These are phyloP conservation scores for Anethum foeniculum DNA, from an alignment of 140 eudicot genomes.

Conservation along the genomic window DNA sequence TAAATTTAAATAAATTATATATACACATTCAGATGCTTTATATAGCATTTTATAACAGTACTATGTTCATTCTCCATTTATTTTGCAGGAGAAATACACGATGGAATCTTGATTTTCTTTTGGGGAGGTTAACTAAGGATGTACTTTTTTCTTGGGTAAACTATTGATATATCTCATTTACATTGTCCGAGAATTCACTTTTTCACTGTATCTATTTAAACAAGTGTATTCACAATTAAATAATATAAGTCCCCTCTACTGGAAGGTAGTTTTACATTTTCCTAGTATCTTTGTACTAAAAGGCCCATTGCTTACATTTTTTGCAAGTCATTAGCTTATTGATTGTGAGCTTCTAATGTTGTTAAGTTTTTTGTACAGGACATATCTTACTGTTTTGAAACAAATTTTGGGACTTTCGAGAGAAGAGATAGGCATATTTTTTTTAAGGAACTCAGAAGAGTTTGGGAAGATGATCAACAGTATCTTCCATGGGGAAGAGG, in stretches of 20 bases:
- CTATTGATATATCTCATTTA: slow-evolving; percentile 1
- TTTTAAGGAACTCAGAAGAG: slow-evolving; percentile 58
- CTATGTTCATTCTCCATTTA: slow-evolving; percentile 3
- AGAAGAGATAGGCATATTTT: slow-evolving; percentile 54
- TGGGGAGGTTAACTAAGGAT: slow-evolving; percentile 36
- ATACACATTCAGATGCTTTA: background rate
- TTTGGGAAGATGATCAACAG: slow-evolving; percentile 62
- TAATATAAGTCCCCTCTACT: background rate
- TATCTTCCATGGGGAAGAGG: slow-evolving; percentile 72
- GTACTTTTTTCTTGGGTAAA: slow-evolving; percentile 82
- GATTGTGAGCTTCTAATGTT: slow-evolving; percentile 3
- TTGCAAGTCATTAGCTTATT: background rate
- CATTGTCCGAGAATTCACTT: background rate
- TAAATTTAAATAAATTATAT: background rate
- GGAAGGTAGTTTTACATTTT: background rate
- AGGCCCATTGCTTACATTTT: background rate
- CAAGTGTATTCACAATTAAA: background rate
- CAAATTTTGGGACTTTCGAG: slow-evolving; percentile 52
- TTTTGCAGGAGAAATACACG: slow-evolving; percentile 49
- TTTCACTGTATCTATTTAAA: background rate
- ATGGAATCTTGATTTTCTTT: slow-evolving; percentile 46
- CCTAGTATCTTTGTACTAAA: background rate
- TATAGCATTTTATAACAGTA: background rate
- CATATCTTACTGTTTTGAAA: slow-evolving; percentile 64
- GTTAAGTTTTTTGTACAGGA: slow-evolving; percentile 44